Conservation (phyloP, 768 basidiomycete species). For the Rhodotorula paludigena region DNA sequence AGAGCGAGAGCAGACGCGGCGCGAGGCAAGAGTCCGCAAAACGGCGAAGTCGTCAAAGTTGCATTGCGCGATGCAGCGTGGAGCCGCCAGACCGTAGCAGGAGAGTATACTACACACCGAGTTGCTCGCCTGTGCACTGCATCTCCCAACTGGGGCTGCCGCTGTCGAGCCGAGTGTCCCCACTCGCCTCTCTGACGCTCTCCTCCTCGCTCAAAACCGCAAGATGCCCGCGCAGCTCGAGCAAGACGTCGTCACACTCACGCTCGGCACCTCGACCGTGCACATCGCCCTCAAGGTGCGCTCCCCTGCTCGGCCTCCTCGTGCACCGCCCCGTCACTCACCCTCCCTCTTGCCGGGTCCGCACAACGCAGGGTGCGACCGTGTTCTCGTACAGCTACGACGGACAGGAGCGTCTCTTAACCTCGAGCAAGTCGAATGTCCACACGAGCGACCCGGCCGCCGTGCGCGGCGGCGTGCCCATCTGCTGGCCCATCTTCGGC, state of each 20-base stretch:
- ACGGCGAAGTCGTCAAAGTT: too few species aligned
- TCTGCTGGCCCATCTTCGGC: constrained; percentile 64
- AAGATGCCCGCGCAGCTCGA: constrained; percentile 10
- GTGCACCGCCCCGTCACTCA: background rate
- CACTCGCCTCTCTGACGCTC: background rate
- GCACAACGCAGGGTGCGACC: constrained; percentile 29
- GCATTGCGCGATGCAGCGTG: too few species aligned
- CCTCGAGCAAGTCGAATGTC: constrained; percentile 22
- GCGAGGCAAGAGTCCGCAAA: too few species aligned
- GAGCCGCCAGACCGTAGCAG: too few species aligned
- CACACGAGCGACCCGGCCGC: constrained; percentile 24
- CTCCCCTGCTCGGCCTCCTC: background rate
- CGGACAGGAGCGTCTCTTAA: constrained; percentile 36
- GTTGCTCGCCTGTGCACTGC: too few species aligned
- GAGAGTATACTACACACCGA: too few species aligned
- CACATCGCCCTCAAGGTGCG: constrained; percentile 21
- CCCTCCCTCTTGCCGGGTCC: background rate
- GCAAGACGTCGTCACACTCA: constrained; percentile 3
- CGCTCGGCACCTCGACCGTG: constrained; percentile 6
- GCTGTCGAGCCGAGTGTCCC: too few species aligned
- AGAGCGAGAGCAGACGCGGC: too few species aligned
- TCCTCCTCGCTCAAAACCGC: background rate
- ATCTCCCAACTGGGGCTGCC: too few species aligned
- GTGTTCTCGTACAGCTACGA: constrained; percentile 31
- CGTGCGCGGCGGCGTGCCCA: constrained; percentile 40